Base-by-base conservation (phyloP, 1,139 yeast species). In the Scheffersomyces stambukii region DNA sequence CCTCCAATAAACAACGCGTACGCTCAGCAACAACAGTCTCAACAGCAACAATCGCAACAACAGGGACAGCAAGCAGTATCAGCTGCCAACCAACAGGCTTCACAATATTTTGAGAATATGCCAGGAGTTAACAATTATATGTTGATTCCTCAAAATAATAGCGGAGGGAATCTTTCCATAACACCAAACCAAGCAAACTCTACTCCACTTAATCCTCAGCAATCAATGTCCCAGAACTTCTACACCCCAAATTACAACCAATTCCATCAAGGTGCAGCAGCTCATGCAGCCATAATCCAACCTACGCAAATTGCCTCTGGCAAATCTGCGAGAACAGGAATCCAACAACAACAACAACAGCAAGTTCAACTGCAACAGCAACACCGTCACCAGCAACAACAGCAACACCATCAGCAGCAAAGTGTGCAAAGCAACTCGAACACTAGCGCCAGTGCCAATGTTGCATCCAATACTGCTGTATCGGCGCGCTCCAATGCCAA, bases 101-200 rank as follows among this genome's bases (percentile, higher is more conserved):
- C 25, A 10, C 32, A 37, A 19, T 36, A 33, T 19, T 47, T 35
- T 29, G 50, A 45, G 16, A 30, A 35, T 9, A 35, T 41, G 13
- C 47, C 48, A 9, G 42, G n/a, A n/a, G n/a, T 42, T 20, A 44
- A 41, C 29, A 45, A 46, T 32, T 45, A 45, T 24, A 35, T 45
- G 30, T 28, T 46, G 36, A 42, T 41, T 11, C 52, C 43, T 12
- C 38, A 30, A 27, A 21, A 21, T 13, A 24, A 19, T 16, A 16
- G 18, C 29, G n/a, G n/a, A n/a, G n/a, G n/a, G n/a, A n/a, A 33
- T 28, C 32, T 27, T 25, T 24, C 24, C n/a, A 28, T 31, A 13
- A 31, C 35, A 6, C 36, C 37, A 17, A 35, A 24, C 19, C 37
- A 35, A 26, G 27, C 29, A 11, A 35, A 13, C 25, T 17, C 32